Percentiles rank a stretch among this genome's conserved stretches.
Conservation (phyloP, 2,329 filamentous ascomycete species). For the Pseudocercospora fuligena region DNA sequence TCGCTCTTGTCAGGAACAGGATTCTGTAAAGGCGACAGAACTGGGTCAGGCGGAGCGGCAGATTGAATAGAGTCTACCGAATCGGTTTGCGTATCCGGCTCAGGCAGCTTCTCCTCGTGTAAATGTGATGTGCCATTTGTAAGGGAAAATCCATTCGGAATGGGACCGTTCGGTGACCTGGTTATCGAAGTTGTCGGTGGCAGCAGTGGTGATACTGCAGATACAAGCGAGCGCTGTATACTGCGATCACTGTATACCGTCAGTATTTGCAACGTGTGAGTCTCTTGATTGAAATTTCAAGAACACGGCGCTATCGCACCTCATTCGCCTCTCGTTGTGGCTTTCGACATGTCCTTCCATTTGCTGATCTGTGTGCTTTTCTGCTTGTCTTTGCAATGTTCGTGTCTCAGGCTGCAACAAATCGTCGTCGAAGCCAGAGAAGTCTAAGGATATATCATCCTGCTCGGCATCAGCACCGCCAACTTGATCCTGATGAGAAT, state of each 20-base stretch:
- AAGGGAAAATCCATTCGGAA: neutral
- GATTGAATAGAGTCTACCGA: constrained; percentile 9
- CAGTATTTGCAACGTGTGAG: neutral
- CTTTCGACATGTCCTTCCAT: neutral
- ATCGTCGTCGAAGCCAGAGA: constrained; percentile 19
- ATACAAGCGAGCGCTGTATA: neutral
- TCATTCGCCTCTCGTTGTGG: constrained; percentile 2
- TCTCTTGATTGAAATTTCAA: neutral
- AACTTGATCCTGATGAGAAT: neutral
- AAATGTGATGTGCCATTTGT: neutral
- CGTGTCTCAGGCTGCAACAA: constrained; percentile 12
- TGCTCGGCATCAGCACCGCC: constrained; percentile 7
- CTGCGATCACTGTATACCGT: neutral
- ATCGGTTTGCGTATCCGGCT: constrained; percentile 3
- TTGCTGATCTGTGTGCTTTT: neutral
- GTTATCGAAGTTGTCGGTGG: neutral
- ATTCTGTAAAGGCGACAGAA: constrained; percentile 18
- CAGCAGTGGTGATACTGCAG: constrained; percentile 1
- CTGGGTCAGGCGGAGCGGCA: constrained; percentile 9
- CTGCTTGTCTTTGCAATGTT: neutral
- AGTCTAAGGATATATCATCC: constrained; percentile 9
- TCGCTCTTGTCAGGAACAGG: constrained; percentile 16
- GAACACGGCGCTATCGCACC: constrained; percentile 3
- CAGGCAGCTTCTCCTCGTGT: neutral
- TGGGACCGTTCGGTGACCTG: neutral